phyloP scores from a whole-genome alignment of 2,329 filamentous ascomycete genomes.

The Fonsecaea multimorphosa region DNA sequence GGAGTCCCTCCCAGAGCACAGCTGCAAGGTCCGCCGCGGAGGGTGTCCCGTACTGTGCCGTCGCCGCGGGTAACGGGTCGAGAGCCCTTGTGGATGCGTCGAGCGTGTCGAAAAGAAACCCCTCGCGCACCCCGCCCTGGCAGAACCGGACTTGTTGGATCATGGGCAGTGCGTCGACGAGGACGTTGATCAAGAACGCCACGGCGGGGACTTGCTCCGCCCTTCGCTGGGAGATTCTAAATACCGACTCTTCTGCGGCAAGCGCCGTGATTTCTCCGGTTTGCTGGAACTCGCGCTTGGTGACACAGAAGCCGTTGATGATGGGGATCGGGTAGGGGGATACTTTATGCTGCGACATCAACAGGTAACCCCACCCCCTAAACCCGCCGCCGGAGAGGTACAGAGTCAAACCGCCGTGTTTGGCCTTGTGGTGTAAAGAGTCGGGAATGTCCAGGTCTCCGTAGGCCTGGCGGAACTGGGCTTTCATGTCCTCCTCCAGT shows the following conservation, averaged over 20 bases:
- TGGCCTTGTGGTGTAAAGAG: conserved; percentile 52
- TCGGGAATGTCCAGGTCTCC: conserved; percentile 62
- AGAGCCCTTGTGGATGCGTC: conserved; percentile 63
- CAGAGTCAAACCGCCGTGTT: conserved; percentile 65
- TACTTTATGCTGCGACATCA: conserved; percentile 77
- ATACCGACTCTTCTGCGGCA: conserved; percentile 52
- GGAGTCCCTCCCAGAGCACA: conserved; percentile 58
- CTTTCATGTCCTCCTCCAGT: conserved; percentile 52
- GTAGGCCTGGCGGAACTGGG: conserved; percentile 67
- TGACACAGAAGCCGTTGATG: conserved; percentile 77
- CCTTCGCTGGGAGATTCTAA: conserved; percentile 79
- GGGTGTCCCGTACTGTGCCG: conserved; percentile 55
- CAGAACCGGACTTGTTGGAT: conserved; percentile 82
- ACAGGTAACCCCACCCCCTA: conserved; percentile 85
- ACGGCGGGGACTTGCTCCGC: conserved; percentile 85
- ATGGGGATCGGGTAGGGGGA: conserved; percentile 82
- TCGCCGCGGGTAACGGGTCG: conserved; percentile 71
- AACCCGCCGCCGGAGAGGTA: conserved; percentile 92
- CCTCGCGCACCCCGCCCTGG: conserved; percentile 85
- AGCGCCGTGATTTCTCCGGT: conserved; percentile 74
- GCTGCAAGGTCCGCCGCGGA: conserved; percentile 56
- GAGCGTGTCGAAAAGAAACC: conserved; percentile 70
- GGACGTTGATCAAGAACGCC: conserved; percentile 75
- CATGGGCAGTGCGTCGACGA: conserved; percentile 71
- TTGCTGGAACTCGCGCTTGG: conserved; percentile 77